Base-by-base conservation (phyloP, 73 alveolate species). In the Paramecium sexaurelia region DNA sequence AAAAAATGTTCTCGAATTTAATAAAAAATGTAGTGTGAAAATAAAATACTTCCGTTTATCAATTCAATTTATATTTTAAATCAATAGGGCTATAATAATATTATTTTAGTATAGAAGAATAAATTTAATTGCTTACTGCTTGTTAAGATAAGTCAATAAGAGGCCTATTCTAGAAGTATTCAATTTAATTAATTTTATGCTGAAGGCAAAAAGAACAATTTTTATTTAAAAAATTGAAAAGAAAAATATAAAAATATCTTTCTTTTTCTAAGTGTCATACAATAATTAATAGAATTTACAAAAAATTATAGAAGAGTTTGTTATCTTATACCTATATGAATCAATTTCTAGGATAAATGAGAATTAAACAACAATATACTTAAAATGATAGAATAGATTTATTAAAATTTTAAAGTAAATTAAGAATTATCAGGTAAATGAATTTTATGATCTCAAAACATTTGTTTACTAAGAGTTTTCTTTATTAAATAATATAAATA, bases 211-310 rank as follows among this genome's bases (percentile, higher is more conserved):
- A 61, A 26, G 29, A 19, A 61, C 20, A 24, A 61, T 61, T 29
- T 26, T 29, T 41, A 61, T 8, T n/a, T 29, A 61, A 61, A 45
- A 1, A 29, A 61, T 11, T 61, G 43, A 13, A 9, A 45, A 71
- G 73, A 78, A 78, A 9, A 19, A 78, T 24, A 78, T 41, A 33
- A 40, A 73, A 39, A 41, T n/a, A 78, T 41, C 73, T 78, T 40
- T 40, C 27, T 41, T 24, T n/a, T 20, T 33, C 55, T 11, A 41
- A 20, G 90, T 73, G 10, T 22, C 33, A 10, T 78, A 75, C 90
- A 39, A 33, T 20, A 41, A 78, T 43, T 5, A 20, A 5, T 43
- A 78, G 55, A 37, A 78, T 36, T 13, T 20, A 32, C 13, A 69
- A 69, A 27, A 24, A 69, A 27, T 32, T 69, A 27, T 26, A 35